Evolutionary conservation across 1,284 basidiomycete species (phyloP).

Genomic region (Marasmius sp.): DNA sequence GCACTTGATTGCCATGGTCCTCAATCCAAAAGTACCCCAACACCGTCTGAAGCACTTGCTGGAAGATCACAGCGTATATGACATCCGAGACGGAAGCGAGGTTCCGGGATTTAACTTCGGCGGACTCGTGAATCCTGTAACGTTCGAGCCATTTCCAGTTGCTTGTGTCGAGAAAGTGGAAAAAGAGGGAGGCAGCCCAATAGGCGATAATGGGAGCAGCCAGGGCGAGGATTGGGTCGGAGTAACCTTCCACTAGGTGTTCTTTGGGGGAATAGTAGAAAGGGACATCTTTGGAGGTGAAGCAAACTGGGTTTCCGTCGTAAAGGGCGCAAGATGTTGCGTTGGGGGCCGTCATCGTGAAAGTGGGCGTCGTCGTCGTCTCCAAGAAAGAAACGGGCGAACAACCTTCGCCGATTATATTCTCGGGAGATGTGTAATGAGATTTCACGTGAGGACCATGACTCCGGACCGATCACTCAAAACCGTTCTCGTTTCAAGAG

Average conservation of each 20-base stretch:
- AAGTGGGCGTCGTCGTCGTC: background rate
- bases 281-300: constrained; percentile 33
- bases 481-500: too few relatives aligned
- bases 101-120: constrained; percentile 79
- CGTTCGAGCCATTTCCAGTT: constrained; percentile 80
- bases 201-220: constrained; percentile 82
- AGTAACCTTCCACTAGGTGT: constrained; percentile 57
- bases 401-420: too few relatives aligned
- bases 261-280: constrained; percentile 64
- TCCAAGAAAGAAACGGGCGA: too few relatives aligned
- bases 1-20: constrained; percentile 39
- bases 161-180: constrained; percentile 79
- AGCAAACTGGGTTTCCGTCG: constrained; percentile 27
- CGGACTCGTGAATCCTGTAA: constrained; percentile 87
- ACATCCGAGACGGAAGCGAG: constrained; percentile 74
- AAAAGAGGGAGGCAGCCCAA: constrained; percentile 83
- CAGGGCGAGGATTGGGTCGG: constrained; percentile 78
- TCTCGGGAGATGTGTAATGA: too few relatives aligned
- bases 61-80: constrained; percentile 76
- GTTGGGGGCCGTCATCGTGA: constrained; percentile 21
- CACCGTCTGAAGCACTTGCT: constrained; percentile 84
- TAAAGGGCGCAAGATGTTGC: constrained; percentile 21
- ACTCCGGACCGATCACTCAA: too few relatives aligned
- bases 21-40: constrained; percentile 75
- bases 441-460: too few relatives aligned